Evolutionary conservation across 495 filamentous ascomycete genomes (phyloP).

Genomic region (Hypoxylon fuscum): DNA sequence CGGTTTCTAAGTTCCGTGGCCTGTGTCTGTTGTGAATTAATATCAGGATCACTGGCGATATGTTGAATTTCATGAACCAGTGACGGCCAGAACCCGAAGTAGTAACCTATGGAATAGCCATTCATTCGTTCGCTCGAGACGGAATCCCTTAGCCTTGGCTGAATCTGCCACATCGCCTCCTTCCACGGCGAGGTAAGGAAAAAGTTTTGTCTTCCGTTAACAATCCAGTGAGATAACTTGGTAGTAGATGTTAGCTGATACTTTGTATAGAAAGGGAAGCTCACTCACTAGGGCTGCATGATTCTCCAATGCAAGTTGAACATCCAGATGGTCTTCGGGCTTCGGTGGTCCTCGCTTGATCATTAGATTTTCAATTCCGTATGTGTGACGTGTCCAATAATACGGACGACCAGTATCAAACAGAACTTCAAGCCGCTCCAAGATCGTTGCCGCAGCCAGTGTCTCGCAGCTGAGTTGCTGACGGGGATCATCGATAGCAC

Average conservation of each 20-base stretch:
- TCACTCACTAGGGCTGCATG: slow-evolving; percentile 22
- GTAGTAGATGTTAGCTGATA: neutral
- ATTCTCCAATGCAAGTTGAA: slow-evolving; percentile 28
- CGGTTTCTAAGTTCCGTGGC: slow-evolving; percentile 4
- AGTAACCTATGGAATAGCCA: slow-evolving; percentile 23
- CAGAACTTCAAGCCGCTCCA: slow-evolving; percentile 18
- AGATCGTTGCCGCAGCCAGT: slow-evolving; percentile 17
- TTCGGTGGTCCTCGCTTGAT: slow-evolving; percentile 15
- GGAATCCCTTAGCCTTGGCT: neutral
- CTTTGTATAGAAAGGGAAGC: neutral
- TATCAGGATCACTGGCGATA: slow-evolving; percentile 10
- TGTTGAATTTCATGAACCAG: slow-evolving; percentile 9
- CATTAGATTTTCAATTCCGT: slow-evolving; percentile 21
- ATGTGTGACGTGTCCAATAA: slow-evolving; percentile 1
- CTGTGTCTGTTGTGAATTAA: neutral
- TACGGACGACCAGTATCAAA: slow-evolving; percentile 20
- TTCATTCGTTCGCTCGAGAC: slow-evolving; percentile 10
- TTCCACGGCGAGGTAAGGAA: slow-evolving; percentile 23
- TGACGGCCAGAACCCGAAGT: slow-evolving; percentile 23
- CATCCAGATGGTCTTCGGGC: slow-evolving; percentile 16
- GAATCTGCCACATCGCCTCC: neutral
- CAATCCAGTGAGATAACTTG: slow-evolving; percentile 26
- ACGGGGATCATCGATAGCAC: slow-evolving; percentile 8
- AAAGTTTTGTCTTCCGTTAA: slow-evolving; percentile 24
- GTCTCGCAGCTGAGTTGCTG: slow-evolving; percentile 21